Conservation (phyloP, 179 eudicot species). For the Actinidia arguta region DNA sequence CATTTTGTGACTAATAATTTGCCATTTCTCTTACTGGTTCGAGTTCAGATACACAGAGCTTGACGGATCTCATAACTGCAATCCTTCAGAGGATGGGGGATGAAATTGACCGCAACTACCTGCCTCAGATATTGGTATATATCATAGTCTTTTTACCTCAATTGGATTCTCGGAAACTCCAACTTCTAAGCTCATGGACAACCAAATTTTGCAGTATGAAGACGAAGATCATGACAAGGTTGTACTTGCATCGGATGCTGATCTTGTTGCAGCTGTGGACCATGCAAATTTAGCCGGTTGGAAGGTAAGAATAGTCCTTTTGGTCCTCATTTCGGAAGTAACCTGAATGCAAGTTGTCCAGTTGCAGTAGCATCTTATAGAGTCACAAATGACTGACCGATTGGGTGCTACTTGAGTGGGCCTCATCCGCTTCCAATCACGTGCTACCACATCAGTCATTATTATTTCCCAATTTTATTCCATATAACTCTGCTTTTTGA, state of each 20-base stretch:
- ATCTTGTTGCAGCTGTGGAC: slow-evolving; percentile 94
- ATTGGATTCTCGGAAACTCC: background rate
- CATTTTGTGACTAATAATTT: background rate
- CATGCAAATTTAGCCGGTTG: slow-evolving; percentile 90
- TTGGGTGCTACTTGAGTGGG: too few species aligned
- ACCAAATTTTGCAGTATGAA: slow-evolving; percentile 72
- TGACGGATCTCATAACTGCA: slow-evolving; percentile 87
- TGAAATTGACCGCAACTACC: slow-evolving; percentile 80
- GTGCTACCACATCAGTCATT: too few species aligned
- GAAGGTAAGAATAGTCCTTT: slow-evolving; percentile 63
- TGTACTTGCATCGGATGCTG: slow-evolving; percentile 83
- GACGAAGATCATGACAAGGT: slow-evolving; percentile 95
- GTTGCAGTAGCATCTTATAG: too few species aligned
- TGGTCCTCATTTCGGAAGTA: background rate
- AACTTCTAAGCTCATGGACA: slow-evolving; percentile 12
- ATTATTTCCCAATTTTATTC: too few species aligned
- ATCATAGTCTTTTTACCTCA: background rate
- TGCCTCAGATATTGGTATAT: slow-evolving; percentile 88
- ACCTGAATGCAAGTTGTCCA: too few species aligned
- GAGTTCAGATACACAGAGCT: slow-evolving; percentile 67
- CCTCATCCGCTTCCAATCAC: too few species aligned
- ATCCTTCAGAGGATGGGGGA: slow-evolving; percentile 94
- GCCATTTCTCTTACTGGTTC: slow-evolving; percentile 6
- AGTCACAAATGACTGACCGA: too few species aligned
- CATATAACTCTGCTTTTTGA: too few species aligned